phyloP scores from a whole-genome alignment of 805 yeast genomes.

The Hanseniaspora singularis region DNA sequence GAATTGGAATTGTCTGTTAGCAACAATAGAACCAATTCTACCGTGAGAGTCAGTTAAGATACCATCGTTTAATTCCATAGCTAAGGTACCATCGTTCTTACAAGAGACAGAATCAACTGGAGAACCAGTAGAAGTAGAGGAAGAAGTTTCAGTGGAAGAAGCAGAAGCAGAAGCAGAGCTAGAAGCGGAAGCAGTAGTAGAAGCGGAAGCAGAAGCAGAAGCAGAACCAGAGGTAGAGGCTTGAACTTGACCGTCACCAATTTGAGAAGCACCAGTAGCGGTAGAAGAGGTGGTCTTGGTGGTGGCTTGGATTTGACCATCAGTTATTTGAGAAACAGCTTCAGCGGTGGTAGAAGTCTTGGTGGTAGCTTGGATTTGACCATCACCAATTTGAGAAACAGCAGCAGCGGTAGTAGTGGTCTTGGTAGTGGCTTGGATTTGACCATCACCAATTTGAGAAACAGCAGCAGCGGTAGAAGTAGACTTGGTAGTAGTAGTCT shows the following conservation, averaged over 20 bases:
- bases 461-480: constrained; percentile 18
- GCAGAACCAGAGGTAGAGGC: constrained; percentile 25
- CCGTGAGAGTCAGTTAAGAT: constrained; percentile 42
- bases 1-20: constrained; percentile 63
- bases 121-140: constrained; percentile 20
- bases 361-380: constrained; percentile 27
- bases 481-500: constrained; percentile 22
- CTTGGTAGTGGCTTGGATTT: constrained; percentile 30
- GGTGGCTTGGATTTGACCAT: constrained; percentile 18
- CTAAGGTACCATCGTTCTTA: constrained; percentile 34
- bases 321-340: constrained; percentile 17
- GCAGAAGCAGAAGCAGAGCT: constrained; percentile 24
- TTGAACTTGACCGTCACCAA: constrained; percentile 24
- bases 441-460: constrained; percentile 39
- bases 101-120: constrained; percentile 28
- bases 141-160: constrained; percentile 19
- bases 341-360: constrained; percentile 24
- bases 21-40: constrained; percentile 56
- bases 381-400: constrained; percentile 17
- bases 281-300: constrained; percentile 26
- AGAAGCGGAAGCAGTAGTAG: constrained; percentile 26
- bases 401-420: constrained; percentile 19
- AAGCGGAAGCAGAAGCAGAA: constrained; percentile 20
- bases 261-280: constrained; percentile 28
- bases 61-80: constrained; percentile 38